Evolutionary conservation across 495 filamentous ascomycete genomes (phyloP), one percentile per base, ranked within the genome.

Genomic region (Trichoderma asperelloides): DNA sequence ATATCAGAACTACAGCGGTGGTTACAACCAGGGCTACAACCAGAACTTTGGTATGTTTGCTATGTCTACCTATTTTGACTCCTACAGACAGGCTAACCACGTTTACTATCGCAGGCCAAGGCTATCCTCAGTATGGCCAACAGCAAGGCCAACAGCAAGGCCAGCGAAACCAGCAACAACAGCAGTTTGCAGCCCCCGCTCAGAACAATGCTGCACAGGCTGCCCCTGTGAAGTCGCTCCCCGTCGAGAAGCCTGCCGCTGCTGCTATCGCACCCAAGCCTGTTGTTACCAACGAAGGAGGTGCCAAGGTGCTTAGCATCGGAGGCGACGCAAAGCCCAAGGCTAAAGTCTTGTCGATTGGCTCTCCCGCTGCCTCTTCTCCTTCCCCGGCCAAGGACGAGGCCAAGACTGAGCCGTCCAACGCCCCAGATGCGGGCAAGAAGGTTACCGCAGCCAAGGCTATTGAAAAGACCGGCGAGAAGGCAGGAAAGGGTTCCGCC

Each of bases 401-500:
- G 39, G 68, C 75, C 5, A 76, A 75, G 63, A 75, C 77, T 67
- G 75, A 78, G 43, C 67, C 74, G 37, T 69, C 85, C 43, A 78
- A 79, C 4, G 78, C 78, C 62, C 78, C 84, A 37, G 84, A 87
- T 68, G 85, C 85, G 16, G 87, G 86, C 45, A 81, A 86, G 2
- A 87, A 83, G 68, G 82, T 82, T 25, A 72, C 79, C 71, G 86
- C 72, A 43, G 77, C 84, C 27, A 96, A 96, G 76, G 87, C 90
- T 18, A 84, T 91, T 12, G 92, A 93, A 64, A 96, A 95, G 80
- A 87, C 91, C 1, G 89, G 96, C 41, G 87, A 94, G 40, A 90
- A 91, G 76, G 78, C 80, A 30, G 74, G 82, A n/a, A 86, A 85
- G 68, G 41, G 1, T 30, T 11, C 64, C 11, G 64, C 41, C 16